Evolutionary conservation across 2,329 filamentous ascomycete species (phyloP).

Genomic region (Aspergillus carbonarius): DNA sequence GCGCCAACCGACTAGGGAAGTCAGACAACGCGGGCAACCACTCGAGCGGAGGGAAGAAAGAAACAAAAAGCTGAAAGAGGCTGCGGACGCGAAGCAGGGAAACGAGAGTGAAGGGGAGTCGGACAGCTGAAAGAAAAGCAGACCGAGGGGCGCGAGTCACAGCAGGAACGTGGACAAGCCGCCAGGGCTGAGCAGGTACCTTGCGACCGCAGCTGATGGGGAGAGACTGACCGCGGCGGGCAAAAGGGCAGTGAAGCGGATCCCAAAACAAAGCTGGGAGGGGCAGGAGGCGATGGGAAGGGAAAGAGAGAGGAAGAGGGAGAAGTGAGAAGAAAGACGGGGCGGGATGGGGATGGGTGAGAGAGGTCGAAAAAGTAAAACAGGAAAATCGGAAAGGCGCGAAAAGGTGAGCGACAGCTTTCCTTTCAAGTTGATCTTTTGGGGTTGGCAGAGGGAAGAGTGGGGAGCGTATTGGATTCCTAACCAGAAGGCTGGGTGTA

Average conservation of each 20-base stretch:
- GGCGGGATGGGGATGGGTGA: neutral
- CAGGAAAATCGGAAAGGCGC: neutral
- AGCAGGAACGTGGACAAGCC: constrained; percentile 26
- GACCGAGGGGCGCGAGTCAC: constrained; percentile 17
- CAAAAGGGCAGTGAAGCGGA: constrained; percentile 11
- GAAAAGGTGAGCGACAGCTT: constrained; percentile 5
- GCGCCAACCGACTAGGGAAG: constrained; percentile 11
- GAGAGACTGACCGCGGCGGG: neutral
- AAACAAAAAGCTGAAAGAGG: constrained; percentile 2
- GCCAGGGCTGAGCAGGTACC: constrained; percentile 25
- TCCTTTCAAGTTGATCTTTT: constrained; percentile 9
- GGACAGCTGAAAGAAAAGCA: constrained; percentile 13
- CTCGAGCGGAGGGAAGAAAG: constrained; percentile 4
- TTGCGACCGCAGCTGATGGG: constrained; percentile 12
- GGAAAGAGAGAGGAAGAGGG: neutral
- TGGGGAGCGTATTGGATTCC: constrained; percentile 11
- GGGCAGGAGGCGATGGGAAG: neutral
- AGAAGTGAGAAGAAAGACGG: neutral
- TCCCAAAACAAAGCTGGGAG: constrained; percentile 16
- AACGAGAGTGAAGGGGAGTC: constrained; percentile 13
- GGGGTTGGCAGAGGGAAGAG: constrained; percentile 3
- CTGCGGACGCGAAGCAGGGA: constrained; percentile 1
- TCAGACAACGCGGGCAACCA: constrained; percentile 12
- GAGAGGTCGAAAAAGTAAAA: neutral
- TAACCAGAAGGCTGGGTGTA: neutral